phyloP scores from a whole-genome alignment of 192 early-diverging fungal species.

The Entomortierella parvispora region DNA sequence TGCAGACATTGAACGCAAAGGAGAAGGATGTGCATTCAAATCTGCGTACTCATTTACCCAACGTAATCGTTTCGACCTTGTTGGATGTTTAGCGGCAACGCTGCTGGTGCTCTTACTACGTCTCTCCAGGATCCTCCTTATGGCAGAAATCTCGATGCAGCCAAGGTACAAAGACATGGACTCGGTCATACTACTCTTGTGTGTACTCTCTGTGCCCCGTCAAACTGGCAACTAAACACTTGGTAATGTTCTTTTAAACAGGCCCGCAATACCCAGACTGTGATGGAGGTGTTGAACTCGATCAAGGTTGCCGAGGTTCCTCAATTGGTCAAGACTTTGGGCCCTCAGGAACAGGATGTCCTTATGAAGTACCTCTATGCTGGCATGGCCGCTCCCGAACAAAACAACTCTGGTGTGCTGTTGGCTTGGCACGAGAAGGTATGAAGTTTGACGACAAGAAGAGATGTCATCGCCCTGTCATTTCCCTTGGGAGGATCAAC shows the following conservation, averaged over 20 bases:
- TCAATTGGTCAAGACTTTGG: slow-evolving; percentile 67
- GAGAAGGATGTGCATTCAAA: neutral
- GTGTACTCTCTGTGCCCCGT: neutral
- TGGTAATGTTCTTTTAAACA: slow-evolving; percentile 33
- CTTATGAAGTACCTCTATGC: slow-evolving; percentile 95
- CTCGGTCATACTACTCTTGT: neutral
- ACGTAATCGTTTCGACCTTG: neutral
- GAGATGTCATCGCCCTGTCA: neutral
- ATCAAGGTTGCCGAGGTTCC: slow-evolving; percentile 77
- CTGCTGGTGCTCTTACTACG: slow-evolving; percentile 64
- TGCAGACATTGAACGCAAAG: neutral
- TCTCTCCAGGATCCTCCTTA: slow-evolving; percentile 80
- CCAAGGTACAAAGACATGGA: slow-evolving; percentile 63
- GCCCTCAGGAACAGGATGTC: slow-evolving; percentile 73
- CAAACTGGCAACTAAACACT: too few relatives aligned
- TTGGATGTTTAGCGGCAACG: slow-evolving; percentile 60
- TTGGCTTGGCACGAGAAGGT: slow-evolving; percentile 97
- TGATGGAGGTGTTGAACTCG: slow-evolving; percentile 84
- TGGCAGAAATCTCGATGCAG: slow-evolving; percentile 64
- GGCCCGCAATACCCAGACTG: slow-evolving; percentile 78
- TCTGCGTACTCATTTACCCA: too few relatives aligned
- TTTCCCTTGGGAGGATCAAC: neutral
- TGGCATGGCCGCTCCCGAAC: slow-evolving; percentile 86
- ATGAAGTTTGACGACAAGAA: neutral
- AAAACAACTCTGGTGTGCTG: slow-evolving; percentile 84